phyloP scores from a whole-genome alignment of 2,329 filamentous ascomycete species.

The Arthrobotrys iridis region DNA sequence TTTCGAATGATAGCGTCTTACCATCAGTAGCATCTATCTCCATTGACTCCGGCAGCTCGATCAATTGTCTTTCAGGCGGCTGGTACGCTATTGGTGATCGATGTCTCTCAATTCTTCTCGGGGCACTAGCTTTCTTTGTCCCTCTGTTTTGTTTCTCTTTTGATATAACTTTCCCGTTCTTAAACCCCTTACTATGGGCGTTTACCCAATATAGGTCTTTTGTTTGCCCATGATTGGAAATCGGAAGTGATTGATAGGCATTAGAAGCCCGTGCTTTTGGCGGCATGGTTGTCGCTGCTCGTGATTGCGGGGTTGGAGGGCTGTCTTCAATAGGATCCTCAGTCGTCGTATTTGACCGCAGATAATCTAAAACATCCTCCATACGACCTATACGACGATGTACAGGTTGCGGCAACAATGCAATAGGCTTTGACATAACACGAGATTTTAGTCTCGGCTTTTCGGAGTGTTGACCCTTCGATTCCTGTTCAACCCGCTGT shows the following conservation, averaged over 20 bases:
- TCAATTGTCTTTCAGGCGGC: constrained; percentile 16
- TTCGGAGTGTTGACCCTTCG: not conserved
- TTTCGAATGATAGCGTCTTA: constrained; percentile 25
- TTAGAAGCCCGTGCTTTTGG: not conserved
- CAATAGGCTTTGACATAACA: constrained; percentile 12
- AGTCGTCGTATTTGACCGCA: not conserved
- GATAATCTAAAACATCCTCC: constrained; percentile 16
- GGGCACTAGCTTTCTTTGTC: not conserved
- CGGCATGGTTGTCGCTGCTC: not conserved
- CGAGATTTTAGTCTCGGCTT: constrained; percentile 4
- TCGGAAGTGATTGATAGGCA: not conserved
- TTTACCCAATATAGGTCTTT: not conserved
- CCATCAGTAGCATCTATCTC: constrained; percentile 23
- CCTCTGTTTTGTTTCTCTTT: too few relatives aligned
- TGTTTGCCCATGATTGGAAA: not conserved
- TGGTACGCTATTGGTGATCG: constrained; percentile 21
- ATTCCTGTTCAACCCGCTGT: not conserved
- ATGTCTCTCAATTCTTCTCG: constrained; percentile 23
- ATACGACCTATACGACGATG: constrained; percentile 8
- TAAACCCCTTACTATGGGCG: not conserved
- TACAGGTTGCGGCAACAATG: not conserved
- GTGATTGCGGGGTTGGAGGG: not conserved
- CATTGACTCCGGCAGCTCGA: not conserved
- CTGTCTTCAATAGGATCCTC: constrained; percentile 24
- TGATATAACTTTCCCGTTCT: constrained; percentile 6